Conservation (phyloP, 306 rosid genomes). For the Castanospermum australe region DNA sequence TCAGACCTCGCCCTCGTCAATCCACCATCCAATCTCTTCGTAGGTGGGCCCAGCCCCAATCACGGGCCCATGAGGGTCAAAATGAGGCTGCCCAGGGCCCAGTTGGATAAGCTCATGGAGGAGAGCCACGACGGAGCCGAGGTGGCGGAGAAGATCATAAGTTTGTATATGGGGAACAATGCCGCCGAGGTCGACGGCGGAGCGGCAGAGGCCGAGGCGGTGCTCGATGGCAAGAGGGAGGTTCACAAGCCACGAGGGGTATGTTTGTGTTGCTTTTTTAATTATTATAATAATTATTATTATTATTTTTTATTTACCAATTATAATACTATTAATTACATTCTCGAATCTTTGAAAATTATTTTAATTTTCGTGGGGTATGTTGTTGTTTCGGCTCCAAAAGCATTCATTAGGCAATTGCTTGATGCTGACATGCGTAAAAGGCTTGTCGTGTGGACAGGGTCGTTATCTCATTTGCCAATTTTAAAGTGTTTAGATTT, state of each 20-base stretch:
- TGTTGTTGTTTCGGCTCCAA: background rate
- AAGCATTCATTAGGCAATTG: background rate
- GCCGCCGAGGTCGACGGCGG: constrained; percentile 23
- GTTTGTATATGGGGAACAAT: constrained; percentile 41
- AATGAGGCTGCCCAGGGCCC: constrained; percentile 68
- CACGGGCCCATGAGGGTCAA: constrained; percentile 46
- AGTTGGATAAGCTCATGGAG: constrained; percentile 61
- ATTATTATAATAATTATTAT: background rate
- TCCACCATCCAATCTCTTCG: background rate
- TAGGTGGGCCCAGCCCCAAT: background rate
- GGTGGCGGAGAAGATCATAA: constrained; percentile 63
- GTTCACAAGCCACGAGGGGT: constrained; percentile 41
- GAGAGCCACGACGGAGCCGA: constrained; percentile 54
- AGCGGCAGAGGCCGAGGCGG: background rate
- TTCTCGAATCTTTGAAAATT: constrained; percentile 17
- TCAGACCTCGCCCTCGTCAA: constrained; percentile 51
- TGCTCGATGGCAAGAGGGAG: constrained; percentile 11
- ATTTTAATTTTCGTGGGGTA: background rate
- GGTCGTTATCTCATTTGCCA: background rate
- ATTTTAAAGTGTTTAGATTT: background rate
- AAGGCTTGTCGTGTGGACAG: background rate
- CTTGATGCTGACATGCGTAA: background rate
- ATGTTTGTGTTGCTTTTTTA: constrained; percentile 21
- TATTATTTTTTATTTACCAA: too few relatives aligned
- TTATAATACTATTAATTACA: background rate